Evolutionary conservation across 2,329 filamentous ascomycete species (phyloP).

Genomic region (Microcera coccophila): DNA sequence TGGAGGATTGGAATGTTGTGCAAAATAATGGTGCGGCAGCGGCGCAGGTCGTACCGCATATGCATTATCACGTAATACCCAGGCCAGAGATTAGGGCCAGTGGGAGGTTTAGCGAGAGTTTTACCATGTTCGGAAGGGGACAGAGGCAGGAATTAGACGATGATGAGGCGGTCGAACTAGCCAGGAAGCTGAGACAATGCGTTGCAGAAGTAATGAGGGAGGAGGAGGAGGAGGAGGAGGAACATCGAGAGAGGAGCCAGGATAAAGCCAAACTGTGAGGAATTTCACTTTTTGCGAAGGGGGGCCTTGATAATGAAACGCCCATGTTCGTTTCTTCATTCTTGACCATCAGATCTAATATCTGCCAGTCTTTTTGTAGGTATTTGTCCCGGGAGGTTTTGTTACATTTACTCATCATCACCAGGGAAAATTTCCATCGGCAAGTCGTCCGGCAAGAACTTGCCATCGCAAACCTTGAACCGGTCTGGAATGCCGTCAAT

Average conservation of each 20-base stretch:
- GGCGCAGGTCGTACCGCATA: conserved; percentile 87
- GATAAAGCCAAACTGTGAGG: conserved; percentile 37
- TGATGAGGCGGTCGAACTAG: conserved; percentile 62
- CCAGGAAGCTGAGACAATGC: conserved; percentile 49
- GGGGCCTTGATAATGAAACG: background rate
- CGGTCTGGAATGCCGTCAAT: conserved; percentile 66
- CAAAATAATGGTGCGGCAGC: conserved; percentile 92
- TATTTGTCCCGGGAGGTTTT: background rate
- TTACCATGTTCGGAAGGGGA: conserved; percentile 79
- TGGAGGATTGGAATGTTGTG: conserved; percentile 89
- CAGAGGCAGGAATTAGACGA: conserved; percentile 71
- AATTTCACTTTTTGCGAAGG: background rate
- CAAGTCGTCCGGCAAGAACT: conserved; percentile 69
- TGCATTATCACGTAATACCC: conserved; percentile 93
- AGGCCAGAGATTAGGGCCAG: conserved; percentile 63
- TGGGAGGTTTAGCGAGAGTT: conserved; percentile 56
- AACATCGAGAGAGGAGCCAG: too few relatives aligned
- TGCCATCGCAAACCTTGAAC: conserved; percentile 78
- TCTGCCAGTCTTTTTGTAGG: background rate
- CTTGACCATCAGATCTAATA: background rate
- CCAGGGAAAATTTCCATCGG: conserved; percentile 79
- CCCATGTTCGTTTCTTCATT: background rate
- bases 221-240: conserved; percentile 30
- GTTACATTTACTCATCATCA: conserved; percentile 62
- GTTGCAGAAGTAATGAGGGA: conserved; percentile 47